Percentiles rank a stretch among this genome's conserved stretches.
Conservation (phyloP, 192 early-diverging fungal genomes). For the Coemansia sp. region DNA sequence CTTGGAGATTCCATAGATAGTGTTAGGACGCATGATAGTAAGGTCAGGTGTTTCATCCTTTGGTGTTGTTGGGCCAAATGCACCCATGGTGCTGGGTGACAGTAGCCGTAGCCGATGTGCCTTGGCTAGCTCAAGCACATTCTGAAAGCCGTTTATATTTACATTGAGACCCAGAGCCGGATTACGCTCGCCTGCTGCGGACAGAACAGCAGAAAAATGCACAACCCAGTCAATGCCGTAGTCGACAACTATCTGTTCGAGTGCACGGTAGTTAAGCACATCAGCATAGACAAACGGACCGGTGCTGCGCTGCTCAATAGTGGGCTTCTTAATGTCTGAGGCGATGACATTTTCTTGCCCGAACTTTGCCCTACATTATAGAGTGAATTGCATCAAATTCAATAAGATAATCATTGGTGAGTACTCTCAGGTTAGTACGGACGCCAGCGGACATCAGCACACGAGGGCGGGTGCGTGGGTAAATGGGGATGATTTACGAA, state of each 20-base stretch:
- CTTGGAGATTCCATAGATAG: conserved; percentile 70
- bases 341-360: conserved; percentile 64
- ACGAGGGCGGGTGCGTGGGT: conserved; percentile 5
- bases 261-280: conserved; percentile 61
- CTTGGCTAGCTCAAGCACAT: conserved; percentile 63
- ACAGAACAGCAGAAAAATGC: conserved; percentile 66
- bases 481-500: conserved; percentile 1
- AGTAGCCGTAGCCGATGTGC: conserved; percentile 59
- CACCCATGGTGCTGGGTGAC: conserved; percentile 68
- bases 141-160: conserved; percentile 68
- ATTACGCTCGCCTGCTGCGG: conserved; percentile 67
- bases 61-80: conserved; percentile 66
- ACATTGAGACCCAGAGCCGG: conserved; percentile 59
- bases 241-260: conserved; percentile 66
- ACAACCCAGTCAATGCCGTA: conserved; percentile 66
- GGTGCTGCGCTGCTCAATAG: conserved; percentile 43
- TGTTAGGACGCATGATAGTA: conserved; percentile 68
- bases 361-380: conserved; percentile 48
- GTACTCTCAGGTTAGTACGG: not conserved
- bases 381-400: not conserved
- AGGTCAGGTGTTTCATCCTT: conserved; percentile 62
- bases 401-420: not conserved
- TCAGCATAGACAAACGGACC: conserved; percentile 69
- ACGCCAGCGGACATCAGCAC: not conserved
- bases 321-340: conserved; percentile 66